Percentiles rank a stretch among this genome's conserved stretches.
Conservation (phyloP, 140 eudicot species). For the Anethum foeniculum region DNA sequence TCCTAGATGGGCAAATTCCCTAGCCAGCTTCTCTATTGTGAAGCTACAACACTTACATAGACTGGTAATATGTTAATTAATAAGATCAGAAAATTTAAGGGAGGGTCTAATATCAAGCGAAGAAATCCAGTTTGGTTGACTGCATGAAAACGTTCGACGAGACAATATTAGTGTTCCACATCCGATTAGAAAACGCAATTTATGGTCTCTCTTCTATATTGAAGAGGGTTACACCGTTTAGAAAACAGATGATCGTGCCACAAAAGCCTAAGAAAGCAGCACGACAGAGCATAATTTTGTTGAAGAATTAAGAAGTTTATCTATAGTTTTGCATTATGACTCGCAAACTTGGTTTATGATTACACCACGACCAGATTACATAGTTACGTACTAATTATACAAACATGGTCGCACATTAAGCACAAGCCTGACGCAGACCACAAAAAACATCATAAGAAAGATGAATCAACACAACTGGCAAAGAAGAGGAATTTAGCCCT, state of each 20-base stretch:
- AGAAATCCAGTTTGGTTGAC: no score
- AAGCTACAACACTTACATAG: background rate
- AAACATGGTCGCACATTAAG: background rate
- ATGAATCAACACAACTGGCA: background rate
- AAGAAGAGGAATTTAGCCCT: background rate
- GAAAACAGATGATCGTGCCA: no score
- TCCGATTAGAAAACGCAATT: no score
- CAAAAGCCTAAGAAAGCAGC: no score
- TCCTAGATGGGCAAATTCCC: background rate
- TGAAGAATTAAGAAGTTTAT: no score
- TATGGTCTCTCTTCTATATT: no score
- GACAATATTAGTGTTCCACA: no score
- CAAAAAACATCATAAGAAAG: background rate
- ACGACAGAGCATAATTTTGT: no score
- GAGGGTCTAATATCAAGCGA: no score
- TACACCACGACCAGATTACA: background rate
- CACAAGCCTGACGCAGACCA: background rate
- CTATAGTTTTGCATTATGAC: background rate
- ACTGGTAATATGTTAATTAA: background rate
- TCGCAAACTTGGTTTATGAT: background rate
- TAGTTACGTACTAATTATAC: background rate
- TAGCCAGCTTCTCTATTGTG: background rate
- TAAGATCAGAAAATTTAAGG: no score
- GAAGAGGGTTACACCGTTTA: no score
- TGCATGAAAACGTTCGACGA: no score